Base-by-base conservation (phyloP, 805 yeast species). In the Wickerhamiella azymoides region DNA sequence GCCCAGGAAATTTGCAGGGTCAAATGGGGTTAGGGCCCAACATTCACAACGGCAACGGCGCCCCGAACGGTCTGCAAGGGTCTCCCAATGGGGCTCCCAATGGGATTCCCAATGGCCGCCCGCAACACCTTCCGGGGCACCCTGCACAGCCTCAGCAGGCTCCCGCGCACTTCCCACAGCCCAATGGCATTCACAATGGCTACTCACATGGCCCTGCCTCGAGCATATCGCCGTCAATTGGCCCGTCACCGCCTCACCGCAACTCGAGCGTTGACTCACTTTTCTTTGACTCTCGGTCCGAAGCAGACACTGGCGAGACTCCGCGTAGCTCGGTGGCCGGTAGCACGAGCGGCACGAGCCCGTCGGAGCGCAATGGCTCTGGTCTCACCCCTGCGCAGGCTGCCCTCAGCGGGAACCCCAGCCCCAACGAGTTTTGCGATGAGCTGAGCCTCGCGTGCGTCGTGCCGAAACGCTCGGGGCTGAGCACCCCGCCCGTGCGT, bases 381-480 rank as follows among this genome's bases (percentile, higher is more conserved):
- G 14, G 14, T 5, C 8, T 18, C 8, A 40, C 44, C 32, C 44
- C 45, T 3, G 45, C 45, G 5, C 45, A 42, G 36, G 19, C 36
- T 2, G 45, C 45, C 7, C 10, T 42, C 9, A 40, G 45, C n/a
- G 37, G 13, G 16, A 43, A 36, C 36, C 81, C 77, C 58, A 81
- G 78, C 56, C 89, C 83, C 57, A 77, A 79, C 52, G 77, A 79
- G 46, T 89, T 89, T 59, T 89, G 97, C 58, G 73, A 73, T 21
- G 75, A 78, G 54, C 70, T 89, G 57, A 73, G 75, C 50, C 72
- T 77, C 60, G 96, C 86, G 25, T 48, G 51, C 33, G 49, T 46
- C 1, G 21, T 39, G 5, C 41, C 41, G 14, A 30, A 30, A 32
- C 10, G 36, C 19, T 7, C 8, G 8, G 24, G 37, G 9, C 4